phyloP scores from a whole-genome alignment of 176 grass and related monocot genomes.

The Phyllostachys edulis region DNA sequence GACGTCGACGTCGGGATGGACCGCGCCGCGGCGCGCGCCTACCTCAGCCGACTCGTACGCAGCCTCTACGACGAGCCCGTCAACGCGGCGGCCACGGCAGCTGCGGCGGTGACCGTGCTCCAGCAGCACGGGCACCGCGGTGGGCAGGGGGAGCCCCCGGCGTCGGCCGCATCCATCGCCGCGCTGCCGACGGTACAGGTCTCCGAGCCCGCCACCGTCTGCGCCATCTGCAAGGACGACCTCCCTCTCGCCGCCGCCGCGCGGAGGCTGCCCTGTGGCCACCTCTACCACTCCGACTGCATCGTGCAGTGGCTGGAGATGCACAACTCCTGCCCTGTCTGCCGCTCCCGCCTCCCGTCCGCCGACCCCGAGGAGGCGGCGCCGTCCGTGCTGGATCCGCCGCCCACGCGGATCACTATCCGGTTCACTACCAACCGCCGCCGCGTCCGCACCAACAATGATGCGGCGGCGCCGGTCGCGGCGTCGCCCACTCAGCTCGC shows the following conservation, averaged over 20 bases:
- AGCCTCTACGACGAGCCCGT: constrained; percentile 28
- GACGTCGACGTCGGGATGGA: constrained; percentile 22
- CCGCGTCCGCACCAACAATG: neutral
- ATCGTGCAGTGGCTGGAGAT: constrained; percentile 76
- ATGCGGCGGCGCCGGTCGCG: constrained; percentile 2
- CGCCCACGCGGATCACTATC: constrained; percentile 37
- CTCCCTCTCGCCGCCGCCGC: constrained; percentile 46
- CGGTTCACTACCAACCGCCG: constrained; percentile 27
- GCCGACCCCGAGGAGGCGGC: neutral
- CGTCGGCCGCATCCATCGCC: constrained; percentile 52
- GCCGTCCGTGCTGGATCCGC: constrained; percentile 2
- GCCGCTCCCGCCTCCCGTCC: constrained; percentile 61
- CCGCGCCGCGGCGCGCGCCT: constrained; percentile 7
- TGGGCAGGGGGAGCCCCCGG: constrained; percentile 51
- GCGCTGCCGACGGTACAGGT: constrained; percentile 65
- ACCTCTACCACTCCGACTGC: constrained; percentile 81
- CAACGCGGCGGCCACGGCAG: constrained; percentile 22
- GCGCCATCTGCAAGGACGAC: constrained; percentile 89
- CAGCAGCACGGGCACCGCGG: neutral
- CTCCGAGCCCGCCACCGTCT: constrained; percentile 42
- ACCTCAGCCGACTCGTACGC: constrained; percentile 42
- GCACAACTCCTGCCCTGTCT: constrained; percentile 92
- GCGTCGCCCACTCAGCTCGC: constrained; percentile 69
- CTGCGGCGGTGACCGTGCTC: constrained; percentile 31
- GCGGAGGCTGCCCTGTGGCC: constrained; percentile 67